These are phyloP conservation scores for Camellia granthamiana DNA, from an alignment of 148 eudicot species.

Conservation along the genomic window DNA sequence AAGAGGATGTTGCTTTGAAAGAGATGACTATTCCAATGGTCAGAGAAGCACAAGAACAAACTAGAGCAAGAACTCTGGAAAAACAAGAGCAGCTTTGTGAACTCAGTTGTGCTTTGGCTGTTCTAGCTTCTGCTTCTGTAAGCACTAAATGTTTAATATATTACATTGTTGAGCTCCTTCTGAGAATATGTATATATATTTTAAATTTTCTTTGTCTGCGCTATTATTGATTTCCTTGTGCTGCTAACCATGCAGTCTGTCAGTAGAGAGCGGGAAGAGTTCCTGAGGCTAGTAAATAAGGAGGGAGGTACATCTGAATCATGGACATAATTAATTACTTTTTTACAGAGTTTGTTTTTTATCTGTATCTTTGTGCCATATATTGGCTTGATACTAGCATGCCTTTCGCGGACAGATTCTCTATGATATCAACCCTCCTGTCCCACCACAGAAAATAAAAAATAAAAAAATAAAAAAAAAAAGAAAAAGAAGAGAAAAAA, in stretches of 20 bases:
- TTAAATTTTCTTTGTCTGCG: not conserved
- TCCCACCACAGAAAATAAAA: not conserved
- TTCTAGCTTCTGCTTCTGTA: constrained; percentile 96
- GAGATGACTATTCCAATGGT: constrained; percentile 62
- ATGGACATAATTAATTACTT: not conserved
- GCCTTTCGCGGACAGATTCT: not conserved
- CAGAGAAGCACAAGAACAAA: constrained; percentile 65
- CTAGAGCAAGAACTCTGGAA: constrained; percentile 54
- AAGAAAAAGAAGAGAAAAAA: not conserved
- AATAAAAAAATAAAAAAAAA: not conserved
- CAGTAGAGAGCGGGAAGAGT: constrained; percentile 87
- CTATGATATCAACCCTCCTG: not conserved
- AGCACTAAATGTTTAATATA: constrained; percentile 12
- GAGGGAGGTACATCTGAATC: constrained; percentile 58
- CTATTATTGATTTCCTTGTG: constrained; percentile 10
- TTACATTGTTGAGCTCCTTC: not conserved
- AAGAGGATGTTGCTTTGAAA: constrained; percentile 62
- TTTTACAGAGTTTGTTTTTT: not conserved
- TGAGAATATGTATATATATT: not conserved
- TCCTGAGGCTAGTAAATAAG: constrained; percentile 80
- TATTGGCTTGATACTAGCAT: not conserved
- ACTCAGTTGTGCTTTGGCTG: constrained; percentile 91
- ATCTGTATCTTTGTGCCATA: too few relatives aligned
- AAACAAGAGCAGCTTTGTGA: constrained; percentile 75
- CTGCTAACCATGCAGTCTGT: constrained; percentile 61